Evolutionary conservation across 768 basidiomycete genomes (phyloP).

Genomic region (Rhodosporidiobolus sp.): DNA sequence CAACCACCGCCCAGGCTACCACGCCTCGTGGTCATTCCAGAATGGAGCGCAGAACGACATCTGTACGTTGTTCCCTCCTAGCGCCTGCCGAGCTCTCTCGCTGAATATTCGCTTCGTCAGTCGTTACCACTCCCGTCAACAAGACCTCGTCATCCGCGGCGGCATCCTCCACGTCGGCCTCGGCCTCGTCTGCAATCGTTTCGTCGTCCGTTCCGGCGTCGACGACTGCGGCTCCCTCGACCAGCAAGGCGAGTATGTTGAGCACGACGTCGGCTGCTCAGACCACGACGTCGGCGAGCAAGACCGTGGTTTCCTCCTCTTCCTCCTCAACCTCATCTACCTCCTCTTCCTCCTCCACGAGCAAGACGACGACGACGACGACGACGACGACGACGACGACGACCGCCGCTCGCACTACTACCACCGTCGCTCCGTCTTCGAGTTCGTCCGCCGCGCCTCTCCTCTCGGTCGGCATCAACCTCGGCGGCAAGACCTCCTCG

Average conservation of each 20-base stretch:
- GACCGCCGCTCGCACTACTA: background rate
- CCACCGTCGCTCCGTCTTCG: background rate
- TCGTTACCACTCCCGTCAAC: no score
- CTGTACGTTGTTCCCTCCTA: constrained; percentile 15
- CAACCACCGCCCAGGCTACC: constrained; percentile 33
- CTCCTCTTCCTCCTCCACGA: background rate
- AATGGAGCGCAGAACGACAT: constrained; percentile 40
- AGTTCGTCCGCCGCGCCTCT: background rate
- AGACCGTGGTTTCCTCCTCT: background rate
- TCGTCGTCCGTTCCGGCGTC: no score
- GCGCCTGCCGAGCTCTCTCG: no score
- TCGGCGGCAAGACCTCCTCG: background rate
- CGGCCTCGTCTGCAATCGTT: no score
- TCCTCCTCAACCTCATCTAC: background rate
- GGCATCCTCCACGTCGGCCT: no score
- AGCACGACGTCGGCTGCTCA: background rate
- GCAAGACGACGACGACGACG: background rate
- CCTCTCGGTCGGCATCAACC: background rate
- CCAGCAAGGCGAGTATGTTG: background rate
- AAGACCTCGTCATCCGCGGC: no score
- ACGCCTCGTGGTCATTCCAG: constrained; percentile 28
- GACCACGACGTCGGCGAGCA: no score
- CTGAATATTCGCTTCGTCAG: no score
- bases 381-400: background rate
- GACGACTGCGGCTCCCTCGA: background rate